Percentiles rank a stretch among this genome's conserved stretches.
phyloP scores from a whole-genome alignment of 2,329 filamentous ascomycete genomes.

The Sporothrix dimorphospora region DNA sequence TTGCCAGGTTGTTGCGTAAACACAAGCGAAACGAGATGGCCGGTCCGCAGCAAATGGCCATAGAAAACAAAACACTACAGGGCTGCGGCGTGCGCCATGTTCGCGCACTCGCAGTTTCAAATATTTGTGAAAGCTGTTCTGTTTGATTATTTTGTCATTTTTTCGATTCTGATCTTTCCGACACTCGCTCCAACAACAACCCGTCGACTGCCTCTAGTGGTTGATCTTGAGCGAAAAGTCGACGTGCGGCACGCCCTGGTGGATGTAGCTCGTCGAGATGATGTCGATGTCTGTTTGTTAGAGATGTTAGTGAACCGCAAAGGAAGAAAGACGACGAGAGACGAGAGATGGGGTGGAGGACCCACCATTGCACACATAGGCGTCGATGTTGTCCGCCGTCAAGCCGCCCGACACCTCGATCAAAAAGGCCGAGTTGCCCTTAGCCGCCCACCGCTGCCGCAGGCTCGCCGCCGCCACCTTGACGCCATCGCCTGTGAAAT shows the following conservation, averaged over 20 bases:
- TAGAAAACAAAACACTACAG: constrained; percentile 14
- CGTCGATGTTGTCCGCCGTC: constrained; percentile 78
- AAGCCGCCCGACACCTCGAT: constrained; percentile 92
- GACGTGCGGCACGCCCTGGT: constrained; percentile 90
- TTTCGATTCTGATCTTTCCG: background rate
- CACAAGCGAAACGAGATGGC: constrained; percentile 9
- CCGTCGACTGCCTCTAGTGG: constrained; percentile 24
- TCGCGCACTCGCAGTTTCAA: background rate
- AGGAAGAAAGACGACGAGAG: background rate
- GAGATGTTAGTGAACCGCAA: background rate
- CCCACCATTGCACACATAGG: constrained; percentile 76
- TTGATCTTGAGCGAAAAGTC: constrained; percentile 95
- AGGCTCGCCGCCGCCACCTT: constrained; percentile 72
- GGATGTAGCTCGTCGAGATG: constrained; percentile 93
- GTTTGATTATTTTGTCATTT: background rate
- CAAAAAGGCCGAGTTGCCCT: constrained; percentile 64
- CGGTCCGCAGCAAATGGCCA: constrained; percentile 18
- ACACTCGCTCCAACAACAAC: background rate
- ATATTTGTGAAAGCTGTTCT: background rate
- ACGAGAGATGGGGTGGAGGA: constrained; percentile 31
- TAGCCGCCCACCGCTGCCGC: constrained; percentile 78
- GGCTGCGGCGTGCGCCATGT: background rate
- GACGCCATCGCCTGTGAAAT: constrained; percentile 82
- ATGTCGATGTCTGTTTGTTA: constrained; percentile 88
- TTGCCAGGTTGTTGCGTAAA: background rate